phyloP scores from a whole-genome alignment of 495 filamentous ascomycete species.

The Xylaria sp. region DNA sequence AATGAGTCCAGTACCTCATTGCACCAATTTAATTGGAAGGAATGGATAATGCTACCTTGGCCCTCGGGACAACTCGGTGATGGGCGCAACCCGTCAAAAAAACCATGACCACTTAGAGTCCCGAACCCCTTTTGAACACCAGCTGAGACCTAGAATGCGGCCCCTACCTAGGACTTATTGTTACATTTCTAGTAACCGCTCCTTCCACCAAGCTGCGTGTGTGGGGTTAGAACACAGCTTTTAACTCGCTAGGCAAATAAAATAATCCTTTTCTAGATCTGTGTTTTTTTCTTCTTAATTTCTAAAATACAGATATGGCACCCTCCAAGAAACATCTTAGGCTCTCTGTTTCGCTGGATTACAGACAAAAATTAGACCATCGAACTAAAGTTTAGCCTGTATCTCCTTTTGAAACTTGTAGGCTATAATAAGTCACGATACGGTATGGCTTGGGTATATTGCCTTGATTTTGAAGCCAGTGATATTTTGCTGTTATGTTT shows the following conservation, averaged over 20 bases:
- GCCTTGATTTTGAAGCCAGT: background rate
- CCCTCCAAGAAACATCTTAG: background rate
- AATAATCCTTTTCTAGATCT: background rate
- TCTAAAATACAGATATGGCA: background rate
- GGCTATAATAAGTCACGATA: background rate
- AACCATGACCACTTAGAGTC: background rate
- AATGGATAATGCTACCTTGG: background rate
- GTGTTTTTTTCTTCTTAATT: background rate
- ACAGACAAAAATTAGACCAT: background rate
- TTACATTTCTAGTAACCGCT: background rate
- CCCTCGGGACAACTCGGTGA: background rate
- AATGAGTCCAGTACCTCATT: background rate
- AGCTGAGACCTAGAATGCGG: background rate
- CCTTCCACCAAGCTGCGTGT: background rate
- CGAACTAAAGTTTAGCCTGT: background rate
- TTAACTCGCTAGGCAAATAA: background rate
- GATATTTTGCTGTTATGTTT: background rate
- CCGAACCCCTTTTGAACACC: background rate
- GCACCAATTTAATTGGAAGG: background rate
- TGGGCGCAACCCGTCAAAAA: background rate
- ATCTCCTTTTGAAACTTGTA: background rate
- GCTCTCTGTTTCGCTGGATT: background rate
- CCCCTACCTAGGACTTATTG: background rate
- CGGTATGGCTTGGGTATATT: background rate
- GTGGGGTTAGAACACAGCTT: background rate